Conservation (phyloP, 2,329 filamentous ascomycete genomes). For the Trichoderma citrinoviride region DNA sequence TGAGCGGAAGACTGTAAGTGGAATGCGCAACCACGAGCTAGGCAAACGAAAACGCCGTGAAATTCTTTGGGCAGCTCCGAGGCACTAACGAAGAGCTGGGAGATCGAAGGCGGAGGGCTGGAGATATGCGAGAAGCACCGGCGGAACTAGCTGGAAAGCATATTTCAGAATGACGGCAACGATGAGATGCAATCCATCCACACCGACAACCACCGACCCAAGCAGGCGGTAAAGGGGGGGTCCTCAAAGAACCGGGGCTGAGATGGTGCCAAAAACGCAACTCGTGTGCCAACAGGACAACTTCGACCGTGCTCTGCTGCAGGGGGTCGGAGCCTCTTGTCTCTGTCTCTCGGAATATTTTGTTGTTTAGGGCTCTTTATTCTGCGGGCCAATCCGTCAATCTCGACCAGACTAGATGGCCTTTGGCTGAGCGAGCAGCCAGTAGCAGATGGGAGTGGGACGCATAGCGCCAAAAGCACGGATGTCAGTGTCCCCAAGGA, state of each 20-base stretch:
- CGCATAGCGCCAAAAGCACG: conserved; percentile 1
- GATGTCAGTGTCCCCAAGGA: not conserved
- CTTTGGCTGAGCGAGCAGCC: not conserved
- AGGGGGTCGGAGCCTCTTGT: not conserved
- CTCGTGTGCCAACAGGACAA: not conserved
- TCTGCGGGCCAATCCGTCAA: not conserved
- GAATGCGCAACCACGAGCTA: not conserved
- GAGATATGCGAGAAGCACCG: not conserved
- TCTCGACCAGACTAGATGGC: not conserved
- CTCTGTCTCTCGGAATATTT: not conserved
- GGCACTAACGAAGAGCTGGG: not conserved
- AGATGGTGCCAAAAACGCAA: not conserved
- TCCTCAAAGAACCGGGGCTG: not conserved
- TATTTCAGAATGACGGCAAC: not conserved
- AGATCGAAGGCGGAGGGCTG: not conserved
- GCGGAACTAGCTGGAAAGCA: not conserved
- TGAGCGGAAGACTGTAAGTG: not conserved
- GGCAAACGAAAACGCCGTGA: not conserved
- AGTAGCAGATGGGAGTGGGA: not conserved
- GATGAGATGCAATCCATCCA: not conserved
- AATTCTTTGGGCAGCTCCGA: not conserved
- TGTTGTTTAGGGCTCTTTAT: not conserved
- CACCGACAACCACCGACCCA: conserved; percentile 13
- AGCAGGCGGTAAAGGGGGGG: conserved; percentile 18
- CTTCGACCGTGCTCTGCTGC: not conserved